phyloP scores from a whole-genome alignment of 2,329 filamentous ascomycete species.

The Nemania sp. region DNA sequence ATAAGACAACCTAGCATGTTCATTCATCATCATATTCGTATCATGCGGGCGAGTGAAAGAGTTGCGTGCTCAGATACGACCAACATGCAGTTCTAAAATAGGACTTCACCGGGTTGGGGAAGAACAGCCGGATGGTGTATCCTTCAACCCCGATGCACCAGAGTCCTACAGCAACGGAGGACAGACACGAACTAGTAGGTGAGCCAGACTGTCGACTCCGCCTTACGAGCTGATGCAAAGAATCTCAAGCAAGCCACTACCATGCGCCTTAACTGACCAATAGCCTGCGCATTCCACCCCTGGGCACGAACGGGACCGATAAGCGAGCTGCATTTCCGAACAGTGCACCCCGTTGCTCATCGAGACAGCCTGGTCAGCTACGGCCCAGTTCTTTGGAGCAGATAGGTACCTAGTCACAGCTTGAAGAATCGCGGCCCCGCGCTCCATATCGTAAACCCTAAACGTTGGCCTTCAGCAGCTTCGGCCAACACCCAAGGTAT shows the following conservation, averaged over 20 bases:
- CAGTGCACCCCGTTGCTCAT: constrained; percentile 2
- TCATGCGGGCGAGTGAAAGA: constrained; percentile 24
- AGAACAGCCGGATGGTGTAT: constrained; percentile 39
- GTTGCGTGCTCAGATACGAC: constrained; percentile 19
- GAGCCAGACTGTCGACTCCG: constrained; percentile 17
- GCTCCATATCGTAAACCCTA: not conserved
- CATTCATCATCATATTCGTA: constrained; percentile 32
- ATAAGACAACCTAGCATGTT: constrained; percentile 33
- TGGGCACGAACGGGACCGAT: constrained; percentile 34
- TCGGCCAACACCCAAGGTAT: not conserved
- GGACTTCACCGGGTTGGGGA: constrained; percentile 28
- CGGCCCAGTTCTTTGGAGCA: constrained; percentile 1
- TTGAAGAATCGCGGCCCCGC: not conserved
- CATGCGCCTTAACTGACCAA: constrained; percentile 23
- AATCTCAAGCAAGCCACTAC: constrained; percentile 27
- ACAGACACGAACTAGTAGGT: constrained; percentile 7
- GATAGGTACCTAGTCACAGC: not conserved
- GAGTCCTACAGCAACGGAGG: constrained; percentile 13
- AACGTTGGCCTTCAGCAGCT: not conserved
- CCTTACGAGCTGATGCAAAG: constrained; percentile 34
- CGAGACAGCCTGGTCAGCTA: constrained; percentile 9
- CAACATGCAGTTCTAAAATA: constrained; percentile 13
- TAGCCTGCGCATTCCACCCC: constrained; percentile 17
- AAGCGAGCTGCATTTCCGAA: constrained; percentile 38
- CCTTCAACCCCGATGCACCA: constrained; percentile 15